Conservation (phyloP, 1,139 yeast species). For the Hanseniaspora sp. region DNA sequence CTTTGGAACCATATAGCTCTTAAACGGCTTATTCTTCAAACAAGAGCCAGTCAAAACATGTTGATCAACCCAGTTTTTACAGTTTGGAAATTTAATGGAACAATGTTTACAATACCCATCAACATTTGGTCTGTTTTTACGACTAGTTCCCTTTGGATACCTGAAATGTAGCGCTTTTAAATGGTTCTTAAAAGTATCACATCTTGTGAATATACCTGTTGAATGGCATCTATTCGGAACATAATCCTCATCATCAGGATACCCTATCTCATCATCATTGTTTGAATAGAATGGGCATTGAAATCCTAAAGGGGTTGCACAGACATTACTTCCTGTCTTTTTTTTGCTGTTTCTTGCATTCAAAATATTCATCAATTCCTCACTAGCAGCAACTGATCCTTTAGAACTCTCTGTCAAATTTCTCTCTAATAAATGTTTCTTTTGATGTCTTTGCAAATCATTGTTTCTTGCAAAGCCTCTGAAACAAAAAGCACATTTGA, state of each 20-base stretch:
- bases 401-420: constrained; percentile 39
- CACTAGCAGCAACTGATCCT: constrained; percentile 19
- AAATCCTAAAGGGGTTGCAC: constrained; percentile 16
- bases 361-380: constrained; percentile 5
- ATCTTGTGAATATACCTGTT: constrained; percentile 73
- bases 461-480: constrained; percentile 84
- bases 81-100: constrained; percentile 49
- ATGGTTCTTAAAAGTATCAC: constrained; percentile 88
- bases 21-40: constrained; percentile 10
- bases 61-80: constrained; percentile 64
- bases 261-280: constrained; percentile 21
- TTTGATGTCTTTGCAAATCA: constrained; percentile 72
- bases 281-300: constrained; percentile 12
- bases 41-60: constrained; percentile 48
- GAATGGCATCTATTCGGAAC: constrained; percentile 47
- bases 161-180: constrained; percentile 80
- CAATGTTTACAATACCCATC: constrained; percentile 72
- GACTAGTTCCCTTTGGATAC: constrained; percentile 78
- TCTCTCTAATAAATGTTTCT: constrained; percentile 51
- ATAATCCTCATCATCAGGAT: constrained; percentile 15
- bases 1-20: constrained; percentile 20
- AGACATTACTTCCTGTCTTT: constrained; percentile 13
- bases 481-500: constrained; percentile 61
- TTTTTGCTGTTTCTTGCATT: constrained; percentile 14
- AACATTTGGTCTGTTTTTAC: constrained; percentile 58